Percentiles rank a stretch among this genome's conserved stretches.
phyloP scores from a whole-genome alignment of 2,329 filamentous ascomycete species.

The Trichoderma arundinaceum region DNA sequence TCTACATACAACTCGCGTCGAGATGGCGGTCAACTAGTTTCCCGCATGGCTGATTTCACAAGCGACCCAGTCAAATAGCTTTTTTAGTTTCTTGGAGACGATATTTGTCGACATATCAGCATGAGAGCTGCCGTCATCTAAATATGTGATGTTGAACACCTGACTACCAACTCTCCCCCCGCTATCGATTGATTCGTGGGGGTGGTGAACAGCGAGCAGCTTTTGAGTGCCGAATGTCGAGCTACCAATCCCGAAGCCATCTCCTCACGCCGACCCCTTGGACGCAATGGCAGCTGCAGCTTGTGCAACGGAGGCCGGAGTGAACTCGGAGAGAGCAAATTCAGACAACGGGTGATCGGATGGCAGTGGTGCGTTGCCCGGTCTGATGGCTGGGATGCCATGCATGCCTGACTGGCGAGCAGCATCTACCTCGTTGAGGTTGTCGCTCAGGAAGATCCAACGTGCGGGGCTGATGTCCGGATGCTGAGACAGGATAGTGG shows the following conservation, averaged over 20 bases:
- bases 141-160: slow-evolving; percentile 16
- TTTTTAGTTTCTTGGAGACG: not conserved
- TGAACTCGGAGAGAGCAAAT: slow-evolving; percentile 47
- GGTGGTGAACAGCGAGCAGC: not conserved
- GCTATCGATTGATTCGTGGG: slow-evolving; percentile 15
- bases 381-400: slow-evolving; percentile 66
- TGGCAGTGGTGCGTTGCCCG: slow-evolving; percentile 71
- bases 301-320: slow-evolving; percentile 35
- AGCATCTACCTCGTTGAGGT: slow-evolving; percentile 70
- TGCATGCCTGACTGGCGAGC: slow-evolving; percentile 68
- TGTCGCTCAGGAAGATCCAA: slow-evolving; percentile 84
- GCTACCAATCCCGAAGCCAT: not conserved
- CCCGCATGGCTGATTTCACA: slow-evolving; percentile 23
- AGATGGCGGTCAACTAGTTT: slow-evolving; percentile 29
- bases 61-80: slow-evolving; percentile 23
- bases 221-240: not conserved
- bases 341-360: slow-evolving; percentile 50
- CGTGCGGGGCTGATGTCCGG: slow-evolving; percentile 54
- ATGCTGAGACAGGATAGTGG: slow-evolving; percentile 59
- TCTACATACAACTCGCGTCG: slow-evolving; percentile 9
- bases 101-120: slow-evolving; percentile 19
- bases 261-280: slow-evolving; percentile 2
- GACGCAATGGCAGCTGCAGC: slow-evolving; percentile 22
- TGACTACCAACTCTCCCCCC: slow-evolving; percentile 20
- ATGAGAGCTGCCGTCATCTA: slow-evolving; percentile 17